Evolutionary conservation across 371 early-diverging fungal genomes (phyloP), one percentile per base, ranked within the genome.

Genomic region (Chytridiales sp.): DNA sequence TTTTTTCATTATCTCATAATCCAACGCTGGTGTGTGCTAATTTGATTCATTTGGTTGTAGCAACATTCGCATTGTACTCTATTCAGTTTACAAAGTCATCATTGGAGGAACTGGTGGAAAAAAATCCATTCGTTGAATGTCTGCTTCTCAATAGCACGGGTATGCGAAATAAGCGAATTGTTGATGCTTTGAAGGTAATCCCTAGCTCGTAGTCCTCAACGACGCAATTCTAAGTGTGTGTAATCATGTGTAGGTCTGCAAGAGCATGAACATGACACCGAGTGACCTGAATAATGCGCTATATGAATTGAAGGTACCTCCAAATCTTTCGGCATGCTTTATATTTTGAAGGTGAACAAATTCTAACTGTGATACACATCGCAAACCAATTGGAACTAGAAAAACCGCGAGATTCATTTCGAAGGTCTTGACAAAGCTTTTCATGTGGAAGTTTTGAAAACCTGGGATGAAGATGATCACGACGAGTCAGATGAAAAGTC

Each of bases 81-180:
- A 38, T 73, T 29, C 51, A 47, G 35, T 63, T 72, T 44, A 59
- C 24, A 30, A 70, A 67, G 53, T 24, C 47, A 19, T 26, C 41
- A n/a, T 41, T 39, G n/a, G 58, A 58, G 11, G 57, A 56, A 4
- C 46, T 67, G 39, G 54, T 64, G 15, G 64, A 61, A 34, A 47
- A 24, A 49, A 47, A 59, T 50, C 47, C 36, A 22, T 32, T 64
- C 22, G 69, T 66, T 9, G 60, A 11, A n/a, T n/a, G n/a, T n/a
- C n/a, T n/a, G n/a, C n/a, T n/a, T n/a, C n/a, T n/a, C n/a, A n/a
- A n/a, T n/a, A n/a, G n/a, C n/a, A n/a, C n/a, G n/a, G n/a, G n/a
- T n/a, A n/a, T n/a, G n/a, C n/a, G n/a, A n/a, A n/a, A 6, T 26
- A 39, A 42, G 40, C 29, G 41, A 42, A 31, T 43, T 11, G 30